A percentile compares a stretch with the other conserved stretches of the same genome.
phyloP scores from a whole-genome alignment of 306 rosid genomes.

The Cucurbita moschata region DNA sequence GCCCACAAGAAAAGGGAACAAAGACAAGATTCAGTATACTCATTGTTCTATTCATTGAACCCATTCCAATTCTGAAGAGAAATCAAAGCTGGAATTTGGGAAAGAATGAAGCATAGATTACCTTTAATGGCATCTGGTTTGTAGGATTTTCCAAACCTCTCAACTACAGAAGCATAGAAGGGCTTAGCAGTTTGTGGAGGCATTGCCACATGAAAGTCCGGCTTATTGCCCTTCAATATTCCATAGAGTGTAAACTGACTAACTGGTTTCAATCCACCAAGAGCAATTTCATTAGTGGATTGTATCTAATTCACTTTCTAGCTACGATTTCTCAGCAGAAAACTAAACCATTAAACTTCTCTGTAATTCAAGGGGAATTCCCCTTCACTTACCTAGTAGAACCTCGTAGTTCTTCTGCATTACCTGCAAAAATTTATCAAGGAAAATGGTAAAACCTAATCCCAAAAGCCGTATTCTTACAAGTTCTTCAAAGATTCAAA shows the following conservation, averaged over 20 bases:
- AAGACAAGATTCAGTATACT: not conserved
- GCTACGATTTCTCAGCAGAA: not conserved
- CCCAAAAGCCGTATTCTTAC: too few relatives aligned
- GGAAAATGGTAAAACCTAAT: not conserved
- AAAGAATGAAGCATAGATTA: conserved; percentile 11
- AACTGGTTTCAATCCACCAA: conserved; percentile 32
- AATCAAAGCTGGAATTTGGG: not conserved
- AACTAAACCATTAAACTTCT: not conserved
- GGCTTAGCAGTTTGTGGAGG: conserved; percentile 66
- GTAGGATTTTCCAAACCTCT: conserved; percentile 48
- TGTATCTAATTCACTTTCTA: not conserved
- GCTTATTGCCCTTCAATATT: conserved; percentile 77
- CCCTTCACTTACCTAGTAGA: conserved; percentile 32
- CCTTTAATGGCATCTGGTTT: conserved; percentile 57
- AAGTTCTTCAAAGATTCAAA: too few relatives aligned
- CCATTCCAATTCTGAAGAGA: not conserved
- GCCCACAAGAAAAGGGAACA: conserved; percentile 2
- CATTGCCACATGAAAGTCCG: conserved; percentile 93
- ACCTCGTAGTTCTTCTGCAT: conserved; percentile 71
- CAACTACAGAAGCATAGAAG: conserved; percentile 67
- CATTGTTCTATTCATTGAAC: not conserved
- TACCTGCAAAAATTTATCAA: conserved; percentile 24
- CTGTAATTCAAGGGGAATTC: not conserved
- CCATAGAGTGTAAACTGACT: conserved; percentile 93
- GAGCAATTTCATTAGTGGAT: not conserved